phyloP scores from a whole-genome alignment of 2,329 filamentous ascomycete species.

The Claviceps paspali region DNA sequence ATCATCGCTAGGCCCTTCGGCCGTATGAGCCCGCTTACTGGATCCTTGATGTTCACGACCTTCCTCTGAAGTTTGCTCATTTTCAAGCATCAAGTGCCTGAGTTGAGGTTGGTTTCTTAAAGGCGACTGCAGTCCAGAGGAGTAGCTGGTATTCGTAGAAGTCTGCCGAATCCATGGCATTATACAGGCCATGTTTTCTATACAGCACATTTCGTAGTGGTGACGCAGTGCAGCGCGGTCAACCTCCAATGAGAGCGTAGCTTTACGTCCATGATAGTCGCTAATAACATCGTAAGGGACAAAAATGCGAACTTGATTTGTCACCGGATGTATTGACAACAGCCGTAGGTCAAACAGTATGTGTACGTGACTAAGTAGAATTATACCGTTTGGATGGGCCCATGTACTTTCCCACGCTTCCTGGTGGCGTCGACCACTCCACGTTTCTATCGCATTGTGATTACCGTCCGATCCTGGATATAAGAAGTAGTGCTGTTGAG shows the following conservation, averaged over 20 bases:
- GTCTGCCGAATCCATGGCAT: no score
- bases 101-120: no score
- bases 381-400: neutral
- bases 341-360: conserved; percentile 8
- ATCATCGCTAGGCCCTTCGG: no score
- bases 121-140: no score
- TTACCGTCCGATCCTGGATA: conserved; percentile 5
- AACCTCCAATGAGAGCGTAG: conserved; percentile 3
- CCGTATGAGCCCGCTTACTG: no score
- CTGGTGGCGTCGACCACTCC: neutral
- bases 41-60: no score
- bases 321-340: conserved; percentile 12
- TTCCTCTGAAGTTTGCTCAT: no score
- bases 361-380: neutral
- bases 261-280: conserved; percentile 6
- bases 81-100: no score
- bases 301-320: conserved; percentile 9
- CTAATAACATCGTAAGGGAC: conserved; percentile 8
- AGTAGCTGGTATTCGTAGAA: no score
- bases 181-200: conserved; percentile 12
- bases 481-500: conserved; percentile 9
- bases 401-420: neutral
- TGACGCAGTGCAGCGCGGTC: conserved; percentile 8
- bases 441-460: neutral
- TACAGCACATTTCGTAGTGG: conserved; percentile 11